These are phyloP conservation scores for Debaryomyces sp. DNA, from an alignment of 1,139 yeast species.

Conservation along the genomic window DNA sequence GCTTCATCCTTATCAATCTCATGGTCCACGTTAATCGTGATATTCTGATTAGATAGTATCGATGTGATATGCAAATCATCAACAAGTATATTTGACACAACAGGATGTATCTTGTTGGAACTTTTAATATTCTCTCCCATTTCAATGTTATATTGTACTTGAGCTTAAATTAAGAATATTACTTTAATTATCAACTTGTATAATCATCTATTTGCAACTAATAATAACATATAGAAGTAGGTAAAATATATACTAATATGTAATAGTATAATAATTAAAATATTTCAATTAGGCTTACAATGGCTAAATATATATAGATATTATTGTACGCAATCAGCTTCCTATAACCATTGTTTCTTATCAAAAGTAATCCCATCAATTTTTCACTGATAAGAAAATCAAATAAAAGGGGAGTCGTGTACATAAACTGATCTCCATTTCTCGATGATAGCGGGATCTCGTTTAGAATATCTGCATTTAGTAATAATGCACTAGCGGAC, in stretches of 20 bases:
- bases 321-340: background rate
- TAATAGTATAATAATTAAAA: background rate
- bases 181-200: background rate
- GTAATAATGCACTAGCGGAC: background rate
- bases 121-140: background rate
- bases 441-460: background rate
- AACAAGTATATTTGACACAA: constrained; percentile 40
- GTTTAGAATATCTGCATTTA: background rate
- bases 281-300: background rate
- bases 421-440: background rate
- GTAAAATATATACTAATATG: background rate
- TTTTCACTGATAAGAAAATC: background rate
- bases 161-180: background rate
- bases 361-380: background rate
- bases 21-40: constrained; percentile 49
- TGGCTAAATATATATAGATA: background rate
- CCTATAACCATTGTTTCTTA: background rate
- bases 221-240: background rate
- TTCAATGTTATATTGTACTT: background rate
- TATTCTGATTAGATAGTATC: constrained; percentile 42
- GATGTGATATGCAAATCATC: constrained; percentile 43
- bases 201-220: background rate
- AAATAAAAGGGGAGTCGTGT: background rate
- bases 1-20: constrained; percentile 56
- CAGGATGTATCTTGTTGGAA: constrained; percentile 23